phyloP scores from a whole-genome alignment of 2,329 filamentous ascomycete genomes.

The Botryotinia narcissicola region DNA sequence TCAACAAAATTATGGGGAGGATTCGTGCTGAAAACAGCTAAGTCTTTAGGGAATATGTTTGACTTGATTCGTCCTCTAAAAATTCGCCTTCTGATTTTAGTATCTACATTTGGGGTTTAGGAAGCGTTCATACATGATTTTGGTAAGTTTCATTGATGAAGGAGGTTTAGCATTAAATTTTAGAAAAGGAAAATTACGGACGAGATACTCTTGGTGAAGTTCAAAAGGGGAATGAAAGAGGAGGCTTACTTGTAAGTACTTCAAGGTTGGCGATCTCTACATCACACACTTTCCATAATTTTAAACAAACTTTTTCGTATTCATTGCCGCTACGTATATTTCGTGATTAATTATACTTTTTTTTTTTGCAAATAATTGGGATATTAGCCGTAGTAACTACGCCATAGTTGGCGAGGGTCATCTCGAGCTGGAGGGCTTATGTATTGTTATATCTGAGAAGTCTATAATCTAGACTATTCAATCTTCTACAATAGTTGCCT shows the following conservation, averaged over 20 bases:
- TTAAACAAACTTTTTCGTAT: slow-evolving; percentile 6
- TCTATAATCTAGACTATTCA: not conserved
- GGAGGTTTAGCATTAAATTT: slow-evolving; percentile 4
- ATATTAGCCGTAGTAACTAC: not conserved
- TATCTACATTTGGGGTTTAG: slow-evolving; percentile 24
- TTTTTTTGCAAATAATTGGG: not conserved
- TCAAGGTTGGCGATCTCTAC: slow-evolving; percentile 37
- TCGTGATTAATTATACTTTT: slow-evolving; percentile 7
- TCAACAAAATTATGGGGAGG: slow-evolving; percentile 19
- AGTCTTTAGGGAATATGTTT: slow-evolving; percentile 32
- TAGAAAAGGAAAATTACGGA: slow-evolving; percentile 10
- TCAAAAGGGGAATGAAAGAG: not conserved
- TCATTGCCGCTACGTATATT: slow-evolving; percentile 1
- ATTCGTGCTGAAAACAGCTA: slow-evolving; percentile 30
- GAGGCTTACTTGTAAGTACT: slow-evolving; percentile 36
- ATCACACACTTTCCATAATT: slow-evolving; percentile 24
- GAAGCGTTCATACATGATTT: slow-evolving; percentile 19
- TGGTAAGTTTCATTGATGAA: slow-evolving; percentile 27
- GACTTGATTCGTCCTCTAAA: slow-evolving; percentile 26
- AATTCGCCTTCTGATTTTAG: slow-evolving; percentile 28
- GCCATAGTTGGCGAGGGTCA: slow-evolving; percentile 13
- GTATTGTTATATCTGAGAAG: not conserved
- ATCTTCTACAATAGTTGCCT: not conserved
- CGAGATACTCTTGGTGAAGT: not conserved
- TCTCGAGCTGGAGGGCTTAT: not conserved